Evolutionary conservation across 768 basidiomycete genomes (phyloP).

Genomic region (Tulasnella sp.): DNA sequence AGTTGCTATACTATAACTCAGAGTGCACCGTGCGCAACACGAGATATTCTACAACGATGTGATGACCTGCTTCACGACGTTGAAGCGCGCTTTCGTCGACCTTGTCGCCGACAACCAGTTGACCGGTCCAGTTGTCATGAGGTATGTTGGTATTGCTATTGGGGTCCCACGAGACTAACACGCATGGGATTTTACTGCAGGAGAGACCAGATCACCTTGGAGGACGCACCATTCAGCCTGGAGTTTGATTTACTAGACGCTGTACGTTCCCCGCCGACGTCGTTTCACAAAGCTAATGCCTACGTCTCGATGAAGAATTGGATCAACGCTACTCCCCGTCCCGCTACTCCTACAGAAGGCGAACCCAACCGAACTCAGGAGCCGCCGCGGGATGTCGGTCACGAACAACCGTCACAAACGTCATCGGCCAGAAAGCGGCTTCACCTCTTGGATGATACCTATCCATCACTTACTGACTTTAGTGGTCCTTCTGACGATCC

Average conservation of each 20-base stretch:
- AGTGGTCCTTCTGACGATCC: conserved; percentile 17
- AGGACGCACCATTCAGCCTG: conserved; percentile 22
- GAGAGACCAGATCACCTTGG: conserved; percentile 24
- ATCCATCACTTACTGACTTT: background rate
- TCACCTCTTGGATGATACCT: background rate
- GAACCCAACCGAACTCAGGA: too few relatives aligned
- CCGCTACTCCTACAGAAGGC: background rate
- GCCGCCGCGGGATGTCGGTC: too few relatives aligned
- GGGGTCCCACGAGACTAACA: conserved; percentile 18
- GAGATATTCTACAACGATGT: conserved; percentile 75
- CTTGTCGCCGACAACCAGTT: conserved; percentile 32
- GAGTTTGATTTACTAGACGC: conserved; percentile 22
- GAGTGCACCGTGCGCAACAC: conserved; percentile 38
- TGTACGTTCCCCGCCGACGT: background rate
- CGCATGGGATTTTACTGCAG: background rate
- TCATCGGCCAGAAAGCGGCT: background rate
- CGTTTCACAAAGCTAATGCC: background rate
- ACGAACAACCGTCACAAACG: background rate
- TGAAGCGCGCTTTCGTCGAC: conserved; percentile 70
- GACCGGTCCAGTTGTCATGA: conserved; percentile 39
- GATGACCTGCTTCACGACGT: conserved; percentile 55
- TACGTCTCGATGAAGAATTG: background rate
- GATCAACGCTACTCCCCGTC: background rate
- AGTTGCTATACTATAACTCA: background rate
- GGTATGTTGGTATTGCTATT: conserved; percentile 35